phyloP scores from a whole-genome alignment of 306 rosid genomes.

The Corylus avellana region DNA sequence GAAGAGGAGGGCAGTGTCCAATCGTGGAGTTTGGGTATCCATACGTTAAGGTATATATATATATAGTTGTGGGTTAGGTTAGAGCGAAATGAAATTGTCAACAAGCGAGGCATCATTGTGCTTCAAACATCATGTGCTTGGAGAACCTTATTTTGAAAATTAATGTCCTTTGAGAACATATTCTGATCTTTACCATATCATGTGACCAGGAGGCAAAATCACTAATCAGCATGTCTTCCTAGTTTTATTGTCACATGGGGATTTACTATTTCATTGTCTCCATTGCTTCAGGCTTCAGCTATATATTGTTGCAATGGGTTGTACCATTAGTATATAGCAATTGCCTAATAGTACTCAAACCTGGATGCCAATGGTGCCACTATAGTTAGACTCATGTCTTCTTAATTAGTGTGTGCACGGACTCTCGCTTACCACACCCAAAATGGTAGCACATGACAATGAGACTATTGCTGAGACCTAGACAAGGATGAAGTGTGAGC shows the following conservation, averaged over 20 bases:
- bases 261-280: conserved; percentile 6
- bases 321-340: too few relatives aligned
- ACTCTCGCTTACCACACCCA: too few relatives aligned
- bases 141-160: conserved; percentile 29
- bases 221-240: conserved; percentile 40
- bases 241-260: conserved; percentile 32
- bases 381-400: too few relatives aligned
- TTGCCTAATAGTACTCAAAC: too few relatives aligned
- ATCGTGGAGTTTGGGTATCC: conserved; percentile 33
- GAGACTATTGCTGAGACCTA: not conserved
- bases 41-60: not conserved
- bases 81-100: conserved; percentile 34
- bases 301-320: too few relatives aligned
- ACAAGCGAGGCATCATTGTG: conserved; percentile 50
- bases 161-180: conserved; percentile 31
- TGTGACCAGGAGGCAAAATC: conserved; percentile 30
- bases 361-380: too few relatives aligned
- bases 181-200: conserved; percentile 45
- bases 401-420: too few relatives aligned
- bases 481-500: not conserved
- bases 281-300: too few relatives aligned
- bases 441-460: too few relatives aligned
- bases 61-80: not conserved
- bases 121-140: conserved; percentile 61
- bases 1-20: conserved; percentile 27